Base-by-base conservation (phyloP, 164 flowering plant species). In the Houttuynia cordata region DNA sequence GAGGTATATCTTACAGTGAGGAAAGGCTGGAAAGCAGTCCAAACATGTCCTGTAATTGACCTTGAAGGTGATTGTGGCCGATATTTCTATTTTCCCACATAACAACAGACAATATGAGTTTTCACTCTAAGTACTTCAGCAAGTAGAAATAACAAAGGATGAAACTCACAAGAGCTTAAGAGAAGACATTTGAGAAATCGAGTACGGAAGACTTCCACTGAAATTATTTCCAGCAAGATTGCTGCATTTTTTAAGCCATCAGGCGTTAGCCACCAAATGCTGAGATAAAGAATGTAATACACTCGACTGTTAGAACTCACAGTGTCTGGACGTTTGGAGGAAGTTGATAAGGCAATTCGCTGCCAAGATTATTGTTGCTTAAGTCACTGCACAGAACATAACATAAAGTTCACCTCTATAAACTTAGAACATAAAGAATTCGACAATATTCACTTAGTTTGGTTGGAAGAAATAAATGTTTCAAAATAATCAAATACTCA, bases 101-200 rank as follows among this genome's bases (percentile, higher is more conserved):
- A 30, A 59, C 20, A 15, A 17, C 34, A 50, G n/a, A n/a, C 7
- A 24, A 53, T 51, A 50, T 59, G 20, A 62, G 37, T 54, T 41
- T 9, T n/a, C 34, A 17, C n/a, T 10, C 39, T 13, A 23, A 18
- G 18, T 23, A 30, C 14, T 20, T 22, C 15, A 20, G 13, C 3
- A 19, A 47, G 24, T 19, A 51, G 23, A 7, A n/a, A 14, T n/a
- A n/a, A 19, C n/a, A 24, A 60, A 58, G 60, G 50, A 45, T 51
- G n/a, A n/a, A 24, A 73, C 91, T 81, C 62, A 90, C 97, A 93
- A 70, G 76, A 87, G 79, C 52, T 75, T 67, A 39, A 93, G 83
- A 64, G 88, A 64, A 47, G 71, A 42, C 86, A 86, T 76, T 30
- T 22, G 59, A 54, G 84, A 73, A 71, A 90, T 67, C 39, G 89